Conservation (phyloP, 2,329 filamentous ascomycete species). For the Bipolaris victoriae region DNA sequence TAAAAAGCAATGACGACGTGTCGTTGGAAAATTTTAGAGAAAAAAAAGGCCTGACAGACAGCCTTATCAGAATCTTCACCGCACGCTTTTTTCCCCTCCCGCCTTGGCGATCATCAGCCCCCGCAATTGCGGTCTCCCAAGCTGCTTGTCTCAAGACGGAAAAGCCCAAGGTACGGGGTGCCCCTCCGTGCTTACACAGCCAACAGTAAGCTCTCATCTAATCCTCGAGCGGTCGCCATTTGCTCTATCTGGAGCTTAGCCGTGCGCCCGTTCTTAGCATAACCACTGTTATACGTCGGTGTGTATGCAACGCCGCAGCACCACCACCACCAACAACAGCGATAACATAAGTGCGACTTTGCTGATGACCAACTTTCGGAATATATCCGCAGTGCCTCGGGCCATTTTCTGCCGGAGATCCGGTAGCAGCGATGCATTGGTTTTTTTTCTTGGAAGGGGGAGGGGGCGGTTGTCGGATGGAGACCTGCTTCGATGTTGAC, state of each 20-base stretch:
- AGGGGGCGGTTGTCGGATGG: no score
- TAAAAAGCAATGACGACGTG: background rate
- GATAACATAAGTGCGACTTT: no score
- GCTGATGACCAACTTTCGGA: background rate
- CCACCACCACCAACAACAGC: no score
- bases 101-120: constrained; percentile 18
- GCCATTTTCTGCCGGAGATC: background rate
- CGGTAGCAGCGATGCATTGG: no score
- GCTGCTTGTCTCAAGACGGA: constrained; percentile 7
- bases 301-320: background rate
- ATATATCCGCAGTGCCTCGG: background rate
- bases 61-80: constrained; percentile 8
- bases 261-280: background rate
- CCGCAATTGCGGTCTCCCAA: constrained; percentile 18
- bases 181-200: constrained; percentile 25
- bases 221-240: constrained; percentile 7
- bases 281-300: no score
- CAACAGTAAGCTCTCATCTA: constrained; percentile 13
- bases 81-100: background rate
- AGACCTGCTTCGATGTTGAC: background rate
- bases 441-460: no score
- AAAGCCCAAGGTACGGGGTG: constrained; percentile 19
- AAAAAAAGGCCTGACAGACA: background rate
- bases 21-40: background rate
- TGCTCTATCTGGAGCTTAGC: constrained; percentile 13